Conservation (phyloP, 148 eudicot genomes). For the Arctostaphylos glauca region DNA sequence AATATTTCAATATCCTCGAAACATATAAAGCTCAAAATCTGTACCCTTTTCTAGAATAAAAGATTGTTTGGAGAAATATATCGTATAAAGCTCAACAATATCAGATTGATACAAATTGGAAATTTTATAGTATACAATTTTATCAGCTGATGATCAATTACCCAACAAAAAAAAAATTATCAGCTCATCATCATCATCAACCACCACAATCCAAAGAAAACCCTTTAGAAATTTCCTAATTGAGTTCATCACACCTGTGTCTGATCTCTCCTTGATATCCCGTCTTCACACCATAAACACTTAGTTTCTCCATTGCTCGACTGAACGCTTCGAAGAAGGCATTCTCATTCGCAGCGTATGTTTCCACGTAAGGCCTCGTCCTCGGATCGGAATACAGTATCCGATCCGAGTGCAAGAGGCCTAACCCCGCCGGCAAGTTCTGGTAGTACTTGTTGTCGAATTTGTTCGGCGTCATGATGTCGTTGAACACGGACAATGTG, state of each 20-base stretch:
- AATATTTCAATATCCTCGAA: too few relatives aligned
- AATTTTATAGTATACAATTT: neutral
- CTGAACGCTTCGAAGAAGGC: constrained; percentile 59
- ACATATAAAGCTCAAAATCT: too few relatives aligned
- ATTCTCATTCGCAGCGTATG: constrained; percentile 43
- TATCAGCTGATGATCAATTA: neutral
- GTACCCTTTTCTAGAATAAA: neutral
- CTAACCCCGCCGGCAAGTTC: constrained; percentile 43
- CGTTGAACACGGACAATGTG: constrained; percentile 44
- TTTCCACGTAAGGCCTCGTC: constrained; percentile 43
- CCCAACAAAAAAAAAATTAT: neutral
- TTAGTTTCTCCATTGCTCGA: constrained; percentile 71
- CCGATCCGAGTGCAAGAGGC: constrained; percentile 39
- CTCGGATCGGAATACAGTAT: constrained; percentile 35
- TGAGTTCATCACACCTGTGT: constrained; percentile 76
- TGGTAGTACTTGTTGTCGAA: constrained; percentile 46
- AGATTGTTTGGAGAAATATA: neutral
- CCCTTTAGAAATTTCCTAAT: constrained; percentile 13
- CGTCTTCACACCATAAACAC: constrained; percentile 57
- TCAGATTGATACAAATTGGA: neutral
- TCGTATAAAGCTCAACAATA: neutral
- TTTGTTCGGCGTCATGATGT: constrained; percentile 42
- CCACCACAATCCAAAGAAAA: constrained; percentile 2
- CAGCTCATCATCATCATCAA: neutral
- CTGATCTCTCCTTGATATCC: constrained; percentile 68